These are phyloP conservation scores for Bondarzewia mesenterica DNA, from an alignment of 1,284 basidiomycete species.

Conservation along the genomic window DNA sequence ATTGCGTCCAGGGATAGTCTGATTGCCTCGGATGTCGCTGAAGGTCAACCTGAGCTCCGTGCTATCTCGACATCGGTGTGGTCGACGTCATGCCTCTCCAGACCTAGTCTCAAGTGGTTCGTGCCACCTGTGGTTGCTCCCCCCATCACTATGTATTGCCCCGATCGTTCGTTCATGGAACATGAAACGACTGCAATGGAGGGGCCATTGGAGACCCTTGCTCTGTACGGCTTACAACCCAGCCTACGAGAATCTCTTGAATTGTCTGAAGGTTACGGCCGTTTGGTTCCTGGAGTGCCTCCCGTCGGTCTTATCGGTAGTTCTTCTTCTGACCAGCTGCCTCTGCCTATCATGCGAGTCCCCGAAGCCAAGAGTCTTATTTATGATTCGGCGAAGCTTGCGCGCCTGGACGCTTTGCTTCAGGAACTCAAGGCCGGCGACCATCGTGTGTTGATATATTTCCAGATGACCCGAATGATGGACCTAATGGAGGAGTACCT, in stretches of 20 bases:
- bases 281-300: slow-evolving; percentile 53
- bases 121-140: slow-evolving; percentile 82
- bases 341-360: slow-evolving; percentile 82
- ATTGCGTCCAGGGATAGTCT: too few relatives aligned
- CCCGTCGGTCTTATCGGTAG: slow-evolving; percentile 63
- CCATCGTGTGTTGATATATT: slow-evolving; percentile 95
- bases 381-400: slow-evolving; percentile 95
- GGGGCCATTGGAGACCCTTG: slow-evolving; percentile 64
- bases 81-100: slow-evolving; percentile 73
- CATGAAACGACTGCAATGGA: slow-evolving; percentile 54
- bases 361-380: slow-evolving; percentile 95
- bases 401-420: slow-evolving; percentile 81
- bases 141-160: slow-evolving; percentile 67
- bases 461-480: slow-evolving; percentile 99
- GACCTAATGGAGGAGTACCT: slow-evolving; percentile 99
- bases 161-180: slow-evolving; percentile 77
- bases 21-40: slow-evolving; percentile 27
- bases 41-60: slow-evolving; percentile 46
- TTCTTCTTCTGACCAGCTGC: slow-evolving; percentile 73
- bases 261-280: slow-evolving; percentile 43
- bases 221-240: slow-evolving; percentile 82
- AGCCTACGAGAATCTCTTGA: slow-evolving; percentile 56
- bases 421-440: slow-evolving; percentile 91
- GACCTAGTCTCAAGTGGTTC: slow-evolving; percentile 75
- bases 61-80: slow-evolving; percentile 60